Percentiles rank a stretch among this genome's conserved stretches.
Evolutionary conservation across 2,329 filamentous ascomycete species (phyloP).

Genomic region (Phialophora verrucosa): DNA sequence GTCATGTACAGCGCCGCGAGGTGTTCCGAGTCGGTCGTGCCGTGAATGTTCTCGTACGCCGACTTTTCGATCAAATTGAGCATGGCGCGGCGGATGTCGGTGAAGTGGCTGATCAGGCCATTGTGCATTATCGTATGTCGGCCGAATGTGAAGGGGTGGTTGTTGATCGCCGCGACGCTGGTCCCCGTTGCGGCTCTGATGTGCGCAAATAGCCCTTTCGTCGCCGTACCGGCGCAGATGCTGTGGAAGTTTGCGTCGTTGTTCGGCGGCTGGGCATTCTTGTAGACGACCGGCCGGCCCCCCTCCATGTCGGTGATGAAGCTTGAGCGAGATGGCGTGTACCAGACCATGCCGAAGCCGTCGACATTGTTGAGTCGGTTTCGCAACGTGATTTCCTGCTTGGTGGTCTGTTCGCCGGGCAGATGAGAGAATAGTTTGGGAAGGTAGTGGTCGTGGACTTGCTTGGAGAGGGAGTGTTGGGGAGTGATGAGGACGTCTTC

Average conservation of each 20-base stretch:
- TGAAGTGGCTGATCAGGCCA: slow-evolving; percentile 57
- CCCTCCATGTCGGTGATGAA: slow-evolving; percentile 41
- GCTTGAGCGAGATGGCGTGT: slow-evolving; percentile 53
- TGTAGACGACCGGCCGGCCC: slow-evolving; percentile 56
- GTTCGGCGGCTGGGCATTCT: slow-evolving; percentile 57
- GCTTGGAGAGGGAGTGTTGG: slow-evolving; percentile 51
- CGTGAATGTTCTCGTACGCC: slow-evolving; percentile 56
- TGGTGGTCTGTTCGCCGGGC: slow-evolving; percentile 49
- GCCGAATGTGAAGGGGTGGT: slow-evolving; percentile 62
- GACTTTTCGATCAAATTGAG: slow-evolving; percentile 54
- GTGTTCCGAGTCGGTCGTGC: slow-evolving; percentile 61
- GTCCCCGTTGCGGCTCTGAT: slow-evolving; percentile 59
- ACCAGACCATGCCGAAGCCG: slow-evolving; percentile 62
- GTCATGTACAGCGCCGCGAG: slow-evolving; percentile 52
- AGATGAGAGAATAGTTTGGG: slow-evolving; percentile 58
- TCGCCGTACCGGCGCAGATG: slow-evolving; percentile 59
- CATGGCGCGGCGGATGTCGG: slow-evolving; percentile 54
- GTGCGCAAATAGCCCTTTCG: slow-evolving; percentile 58
- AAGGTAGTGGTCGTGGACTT: slow-evolving; percentile 60
- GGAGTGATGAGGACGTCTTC: slow-evolving; percentile 60
- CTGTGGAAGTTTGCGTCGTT: slow-evolving; percentile 62
- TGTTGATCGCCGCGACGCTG: slow-evolving; percentile 58
- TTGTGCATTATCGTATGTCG: slow-evolving; percentile 64
- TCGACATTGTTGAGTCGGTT: slow-evolving; percentile 63
- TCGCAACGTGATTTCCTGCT: slow-evolving; percentile 49